Base-by-base conservation (phyloP, 2,329 filamentous ascomycete species). In the Verticillium zaregamsianum region DNA sequence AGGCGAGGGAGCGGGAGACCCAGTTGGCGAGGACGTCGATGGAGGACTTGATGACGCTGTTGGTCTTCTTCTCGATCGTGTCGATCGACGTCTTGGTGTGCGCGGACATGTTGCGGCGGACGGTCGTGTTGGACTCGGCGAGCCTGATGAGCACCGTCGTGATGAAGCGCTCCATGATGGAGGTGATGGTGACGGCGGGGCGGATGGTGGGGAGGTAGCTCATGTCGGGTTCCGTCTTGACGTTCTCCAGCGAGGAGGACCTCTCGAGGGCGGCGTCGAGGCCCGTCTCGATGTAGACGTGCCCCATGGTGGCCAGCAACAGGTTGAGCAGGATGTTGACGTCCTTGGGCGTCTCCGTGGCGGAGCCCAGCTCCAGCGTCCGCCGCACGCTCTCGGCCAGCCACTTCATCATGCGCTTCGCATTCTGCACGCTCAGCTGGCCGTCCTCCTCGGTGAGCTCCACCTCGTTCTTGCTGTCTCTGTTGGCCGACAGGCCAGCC, bases 361-460 rank as follows among this genome's bases (percentile, higher is more conserved):
- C 88, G 28, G 91, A 90, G 28, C 91, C 93, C n/a, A 99, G 82
- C 74, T 99, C 95, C 11, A 99, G 82, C 0, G 93, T 92, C 65
- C 95, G 85, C 45, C 95, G 91, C 28, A 99, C 94, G 65, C 92
- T 93, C 79, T 99, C 95, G 2, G 95, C 95, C 49, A 99, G 80
- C 95, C 95, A 99, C 72, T 92, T 96, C 63, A 99, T 84, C 93
- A 99, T 99, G 62, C 95, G 86, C 77, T 98, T 98, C n/a, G 93
- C 92, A 73, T 91, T 93, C n/a, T 87, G 82, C 5, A 96, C 81
- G 67, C 89, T 94, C 31, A 98, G 80, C 61, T 87, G 82, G 37
- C 95, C 95, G 70, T 99, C 94, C 71, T 94, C 88, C 63, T 98
- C 95, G 0, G 90, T 89, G 35, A 98, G 90, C 72, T 96, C 93